Base-by-base conservation (phyloP, 768 basidiomycete species). In the Termitomyces sp. region DNA sequence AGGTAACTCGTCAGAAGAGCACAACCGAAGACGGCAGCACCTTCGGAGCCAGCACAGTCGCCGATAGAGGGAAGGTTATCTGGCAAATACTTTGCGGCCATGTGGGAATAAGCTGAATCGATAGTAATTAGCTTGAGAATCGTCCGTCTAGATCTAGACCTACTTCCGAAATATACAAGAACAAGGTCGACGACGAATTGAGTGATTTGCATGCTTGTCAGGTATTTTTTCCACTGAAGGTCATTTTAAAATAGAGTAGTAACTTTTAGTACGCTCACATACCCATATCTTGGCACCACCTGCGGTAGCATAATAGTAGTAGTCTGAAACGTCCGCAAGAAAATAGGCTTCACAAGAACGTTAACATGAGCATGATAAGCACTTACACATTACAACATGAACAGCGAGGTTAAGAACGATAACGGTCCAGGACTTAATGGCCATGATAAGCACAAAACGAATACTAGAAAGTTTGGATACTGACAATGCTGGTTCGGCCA, bases 251-350 rank as follows among this genome's bases (percentile, higher is more conserved):
- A 40, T 29, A 17, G 5, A 7, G 37, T 4, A 19, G 5, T 11
- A 27, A 29, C n/a, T 19, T 17, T 14, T 2, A 29, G 29, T 8
- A 21, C 16, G 16, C 10, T 50, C 59, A 37, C 80, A 53, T 73
- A 95, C 94, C 95, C 97, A 98, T 75, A 98, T 93, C 76, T 81
- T 92, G 68, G 89, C 90, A 60, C 97, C 97, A 67, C 96, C 94
- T 50, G 97, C 95, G 50, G 97, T 98, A 25, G 95, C 95, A 74
- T 90, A 98, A 77, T 99, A 99, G 77, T 99, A 99, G 74, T 98
- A 99, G 77, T 99, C 95, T 95, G 66, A 6, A 52, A 47, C 35
- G 38, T 55, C 17, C 27, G 27, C 25, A 23, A 21, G 17, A 19
- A n/a, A 34, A 46, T 37, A 63, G 58, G 25, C 56, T 27, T 40